phyloP scores from a whole-genome alignment of 2,329 filamentous ascomycete genomes.

The Paramyrothecium sp. region DNA sequence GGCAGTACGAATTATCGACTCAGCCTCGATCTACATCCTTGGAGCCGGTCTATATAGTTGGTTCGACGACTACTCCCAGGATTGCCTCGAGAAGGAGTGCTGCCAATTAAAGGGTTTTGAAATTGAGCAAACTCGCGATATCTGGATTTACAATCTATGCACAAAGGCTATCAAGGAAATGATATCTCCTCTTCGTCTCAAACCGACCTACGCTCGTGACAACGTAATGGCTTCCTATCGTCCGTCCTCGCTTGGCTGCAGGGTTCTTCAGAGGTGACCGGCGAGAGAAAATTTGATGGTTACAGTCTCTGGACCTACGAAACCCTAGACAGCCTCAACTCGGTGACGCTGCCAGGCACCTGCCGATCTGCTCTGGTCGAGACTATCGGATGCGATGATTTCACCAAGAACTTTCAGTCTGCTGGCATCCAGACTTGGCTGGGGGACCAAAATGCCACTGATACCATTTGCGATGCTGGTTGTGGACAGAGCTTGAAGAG shows the following conservation, averaged over 20 bases:
- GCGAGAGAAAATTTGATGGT: conserved; percentile 9
- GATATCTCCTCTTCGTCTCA: conserved; percentile 9
- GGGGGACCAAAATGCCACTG: neutral
- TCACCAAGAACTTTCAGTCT: conserved; percentile 1
- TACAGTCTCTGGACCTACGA: no score
- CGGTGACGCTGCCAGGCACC: neutral
- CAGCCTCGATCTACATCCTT: conserved; percentile 16
- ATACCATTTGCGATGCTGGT: conserved; percentile 5
- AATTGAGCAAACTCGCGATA: conserved; percentile 12
- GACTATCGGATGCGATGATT: conserved; percentile 4
- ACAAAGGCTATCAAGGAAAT: conserved; percentile 15
- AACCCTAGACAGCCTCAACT: neutral
- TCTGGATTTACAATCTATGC: conserved; percentile 21
- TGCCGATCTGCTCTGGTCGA: conserved; percentile 8
- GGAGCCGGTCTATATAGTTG: conserved; percentile 26
- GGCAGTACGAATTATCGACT: conserved; percentile 18
- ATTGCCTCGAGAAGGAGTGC: conserved; percentile 16
- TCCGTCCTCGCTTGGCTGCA: conserved; percentile 15
- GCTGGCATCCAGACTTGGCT: conserved; percentile 2
- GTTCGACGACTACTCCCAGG: conserved; percentile 21
- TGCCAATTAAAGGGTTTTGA: conserved; percentile 20
- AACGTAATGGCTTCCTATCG: conserved; percentile 15
- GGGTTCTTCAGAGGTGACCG: conserved; percentile 9
- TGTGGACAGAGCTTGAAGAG: conserved; percentile 3
- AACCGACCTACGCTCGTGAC: conserved; percentile 8